phyloP scores from a whole-genome alignment of 805 yeast species.

The Tanozyma kutaoensis region DNA sequence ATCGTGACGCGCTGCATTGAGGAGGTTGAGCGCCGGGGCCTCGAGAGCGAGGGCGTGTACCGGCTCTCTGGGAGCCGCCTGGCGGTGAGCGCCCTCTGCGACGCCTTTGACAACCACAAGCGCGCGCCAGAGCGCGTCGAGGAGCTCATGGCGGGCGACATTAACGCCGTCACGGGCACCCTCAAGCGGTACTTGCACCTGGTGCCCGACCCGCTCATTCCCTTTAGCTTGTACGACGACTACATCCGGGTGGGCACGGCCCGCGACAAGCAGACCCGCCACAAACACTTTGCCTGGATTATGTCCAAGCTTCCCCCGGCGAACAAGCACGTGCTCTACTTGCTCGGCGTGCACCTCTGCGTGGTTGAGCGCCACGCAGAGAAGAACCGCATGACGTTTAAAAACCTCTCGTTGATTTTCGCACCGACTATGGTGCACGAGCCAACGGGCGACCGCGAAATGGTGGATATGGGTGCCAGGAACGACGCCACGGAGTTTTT shows the following conservation, averaged over 20 bases:
- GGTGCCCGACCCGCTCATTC: conserved; percentile 75
- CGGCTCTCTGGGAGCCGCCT: conserved; percentile 78
- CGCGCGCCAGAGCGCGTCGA: conserved; percentile 15
- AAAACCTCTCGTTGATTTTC: conserved; percentile 81
- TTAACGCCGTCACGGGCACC: conserved; percentile 77
- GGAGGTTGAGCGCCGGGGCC: conserved; percentile 68
- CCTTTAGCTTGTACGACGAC: conserved; percentile 53
- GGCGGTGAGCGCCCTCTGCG: conserved; percentile 39
- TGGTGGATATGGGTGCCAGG: conserved; percentile 70
- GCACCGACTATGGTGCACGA: conserved; percentile 88
- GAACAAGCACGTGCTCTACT: conserved; percentile 43
- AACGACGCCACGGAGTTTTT: conserved; percentile 69
- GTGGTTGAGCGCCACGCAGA: conserved; percentile 39
- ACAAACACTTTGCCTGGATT: conserved; percentile 26
- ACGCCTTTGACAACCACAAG: conserved; percentile 24
- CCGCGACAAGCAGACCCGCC: conserved; percentile 5
- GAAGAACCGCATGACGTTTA: conserved; percentile 67
- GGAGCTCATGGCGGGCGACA: conserved; percentile 45
- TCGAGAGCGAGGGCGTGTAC: conserved; percentile 77
- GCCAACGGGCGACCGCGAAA: conserved; percentile 65
- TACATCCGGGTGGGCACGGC: conserved; percentile 36
- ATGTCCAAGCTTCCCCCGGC: conserved; percentile 49
- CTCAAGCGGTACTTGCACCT: conserved; percentile 78
- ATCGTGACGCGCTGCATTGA: conserved; percentile 58
- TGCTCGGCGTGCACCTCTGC: conserved; percentile 52